These are phyloP conservation scores for Psilocybe cyanescens DNA, from an alignment of 768 basidiomycete genomes.

Conservation along the genomic window DNA sequence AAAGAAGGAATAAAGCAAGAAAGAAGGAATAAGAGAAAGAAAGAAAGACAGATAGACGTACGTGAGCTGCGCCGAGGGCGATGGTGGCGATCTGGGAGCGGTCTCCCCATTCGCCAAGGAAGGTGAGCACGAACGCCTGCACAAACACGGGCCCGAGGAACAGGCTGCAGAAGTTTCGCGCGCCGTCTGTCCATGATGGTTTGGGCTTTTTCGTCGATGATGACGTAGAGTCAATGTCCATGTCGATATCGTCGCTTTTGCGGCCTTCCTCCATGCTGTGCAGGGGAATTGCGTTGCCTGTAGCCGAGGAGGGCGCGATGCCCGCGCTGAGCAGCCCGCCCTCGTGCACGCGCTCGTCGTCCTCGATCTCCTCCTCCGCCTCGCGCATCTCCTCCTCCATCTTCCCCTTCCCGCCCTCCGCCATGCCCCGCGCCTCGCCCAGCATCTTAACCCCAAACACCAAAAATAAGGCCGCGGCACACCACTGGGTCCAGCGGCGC, in stretches of 20 bases:
- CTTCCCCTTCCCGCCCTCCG: constrained; percentile 68
- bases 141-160: too few species aligned
- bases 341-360: constrained; percentile 62
- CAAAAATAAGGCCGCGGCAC: constrained; percentile 65
- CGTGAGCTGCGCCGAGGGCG: constrained; percentile 40
- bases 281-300: constrained; percentile 55
- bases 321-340: constrained; percentile 14
- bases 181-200: constrained; percentile 19
- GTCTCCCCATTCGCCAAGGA: too few species aligned
- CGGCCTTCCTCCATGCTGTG: constrained; percentile 68
- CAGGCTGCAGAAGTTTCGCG: too few species aligned
- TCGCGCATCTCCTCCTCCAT: constrained; percentile 50
- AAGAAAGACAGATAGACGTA: too few species aligned
- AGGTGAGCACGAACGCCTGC: too few species aligned
- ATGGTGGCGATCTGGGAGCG: too few species aligned
- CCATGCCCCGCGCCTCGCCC: constrained; percentile 83
- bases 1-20: too few species aligned
- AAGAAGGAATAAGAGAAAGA: too few species aligned
- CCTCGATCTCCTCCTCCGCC: constrained; percentile 90
- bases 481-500: too few species aligned
- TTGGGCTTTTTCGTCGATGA: constrained; percentile 17
- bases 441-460: constrained; percentile 92
- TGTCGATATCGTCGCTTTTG: constrained; percentile 34
- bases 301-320: background rate
- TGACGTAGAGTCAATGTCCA: background rate